phyloP scores from a whole-genome alignment of 441 rosid species.

The Aquilaria agallochum region DNA sequence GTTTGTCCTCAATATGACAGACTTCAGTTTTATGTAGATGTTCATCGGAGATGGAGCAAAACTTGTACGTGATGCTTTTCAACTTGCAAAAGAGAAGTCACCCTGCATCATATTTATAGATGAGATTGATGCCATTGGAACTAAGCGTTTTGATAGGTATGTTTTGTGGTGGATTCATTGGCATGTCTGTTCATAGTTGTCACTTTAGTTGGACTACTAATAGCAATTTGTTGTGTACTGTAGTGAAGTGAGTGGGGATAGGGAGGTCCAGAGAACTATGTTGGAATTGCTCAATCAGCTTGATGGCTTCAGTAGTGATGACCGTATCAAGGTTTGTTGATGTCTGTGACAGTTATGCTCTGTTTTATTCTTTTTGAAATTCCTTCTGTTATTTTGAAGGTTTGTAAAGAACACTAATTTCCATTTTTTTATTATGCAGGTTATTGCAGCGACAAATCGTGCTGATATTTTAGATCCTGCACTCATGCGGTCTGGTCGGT shows the following conservation, averaged over 20 bases:
- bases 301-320: conserved; percentile 97
- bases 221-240: conserved; percentile 20
- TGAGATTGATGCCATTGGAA: conserved; percentile 98
- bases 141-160: conserved; percentile 96
- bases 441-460: conserved; percentile 95
- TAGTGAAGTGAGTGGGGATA: conserved; percentile 98
- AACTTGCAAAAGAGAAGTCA: conserved; percentile 96
- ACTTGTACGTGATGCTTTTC: conserved; percentile 99
- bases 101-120: conserved; percentile 98
- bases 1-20: conserved; percentile 7
- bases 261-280: conserved; percentile 98
- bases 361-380: background rate
- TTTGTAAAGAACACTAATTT: background rate
- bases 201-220: background rate
- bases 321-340: conserved; percentile 70
- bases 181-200: background rate
- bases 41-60: conserved; percentile 99
- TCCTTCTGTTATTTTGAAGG: background rate
- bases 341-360: background rate
- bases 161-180: background rate
- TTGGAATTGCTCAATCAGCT: conserved; percentile 95
- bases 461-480: conserved; percentile 98
- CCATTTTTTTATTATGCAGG: conserved; percentile 37
- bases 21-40: conserved; percentile 48
- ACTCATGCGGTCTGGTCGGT: conserved; percentile 92